Evolutionary conservation across 176 grass and related monocot genomes (phyloP).

Genomic region (Eleusine indica): DNA sequence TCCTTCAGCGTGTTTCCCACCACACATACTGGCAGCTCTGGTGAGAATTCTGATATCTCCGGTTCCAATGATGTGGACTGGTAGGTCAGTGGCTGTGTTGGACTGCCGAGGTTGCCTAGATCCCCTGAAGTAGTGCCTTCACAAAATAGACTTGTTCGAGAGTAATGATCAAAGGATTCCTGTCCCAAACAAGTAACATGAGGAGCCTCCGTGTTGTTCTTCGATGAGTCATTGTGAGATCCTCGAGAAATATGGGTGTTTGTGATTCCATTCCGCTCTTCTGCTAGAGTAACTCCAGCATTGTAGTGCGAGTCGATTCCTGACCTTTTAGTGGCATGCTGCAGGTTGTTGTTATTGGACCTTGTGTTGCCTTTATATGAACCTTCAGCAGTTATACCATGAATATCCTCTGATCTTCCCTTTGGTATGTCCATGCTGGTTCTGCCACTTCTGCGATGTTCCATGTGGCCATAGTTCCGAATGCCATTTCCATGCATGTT

Average conservation of each 20-base stretch:
- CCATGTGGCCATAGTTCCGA: conserved; percentile 25
- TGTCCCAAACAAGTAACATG: conserved; percentile 42
- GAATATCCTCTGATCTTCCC: conserved; percentile 42
- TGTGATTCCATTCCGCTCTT: conserved; percentile 31
- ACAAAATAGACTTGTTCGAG: conserved; percentile 49
- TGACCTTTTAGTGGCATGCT: conserved; percentile 35
- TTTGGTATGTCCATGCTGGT: conserved; percentile 34
- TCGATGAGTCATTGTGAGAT: conserved; percentile 9
- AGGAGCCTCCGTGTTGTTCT: conserved; percentile 18
- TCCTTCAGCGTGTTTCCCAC: conserved; percentile 68
- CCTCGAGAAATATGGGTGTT: conserved; percentile 24
- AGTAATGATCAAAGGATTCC: conserved; percentile 42
- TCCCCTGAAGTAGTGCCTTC: conserved; percentile 53
- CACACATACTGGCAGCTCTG: conserved; percentile 35
- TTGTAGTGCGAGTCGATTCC: conserved; percentile 5
- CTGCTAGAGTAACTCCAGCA: conserved; percentile 26
- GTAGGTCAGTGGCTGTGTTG: conserved; percentile 20
- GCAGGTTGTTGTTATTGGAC: conserved; percentile 35
- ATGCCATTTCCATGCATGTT: conserved; percentile 48
- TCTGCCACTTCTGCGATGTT: conserved; percentile 22
- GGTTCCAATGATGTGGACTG: conserved; percentile 30
- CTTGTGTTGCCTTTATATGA: conserved; percentile 14
- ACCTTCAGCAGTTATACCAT: conserved; percentile 38
- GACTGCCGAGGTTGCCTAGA: conserved; percentile 29
- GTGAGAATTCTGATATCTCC: conserved; percentile 50